Base-by-base conservation (phyloP, 2,329 filamentous ascomycete genomes). In the Pyricularia sp. region DNA sequence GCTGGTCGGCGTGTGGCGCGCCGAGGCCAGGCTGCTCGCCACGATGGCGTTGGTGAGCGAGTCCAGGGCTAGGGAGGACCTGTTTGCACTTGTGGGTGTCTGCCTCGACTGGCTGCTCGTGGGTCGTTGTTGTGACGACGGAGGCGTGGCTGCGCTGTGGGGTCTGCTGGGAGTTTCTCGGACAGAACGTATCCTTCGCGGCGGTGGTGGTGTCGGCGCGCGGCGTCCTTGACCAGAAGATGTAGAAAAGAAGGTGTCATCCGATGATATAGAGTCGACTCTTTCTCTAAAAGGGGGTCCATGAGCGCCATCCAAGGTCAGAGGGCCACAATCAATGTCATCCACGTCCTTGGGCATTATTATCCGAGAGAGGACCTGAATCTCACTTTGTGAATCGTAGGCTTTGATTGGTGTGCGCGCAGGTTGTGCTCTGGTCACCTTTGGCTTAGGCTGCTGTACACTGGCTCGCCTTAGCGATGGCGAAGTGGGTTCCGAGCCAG, bases 1-100 rank as follows among this genome's bases (percentile, higher is more conserved):
- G 76, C 82, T 68, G 76, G 81, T 65, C 36, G 58, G 30, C n/a
- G 59, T 20, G 68, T 79, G 80, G 71, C 88, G 86, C 2, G 88
- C 83, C 0, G 90, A 87, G 5, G 92, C 92, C 0, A 94, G 81
- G 28, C 89, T 91, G 1, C 90, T 88, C 2, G 91, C 91, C 73
- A 94, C 85, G 69, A 94, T 92, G 71, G 92, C 92, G 73, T 87
- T 87, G 14, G 90, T 88, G 9, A 94, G 84, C 0, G 88, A 88
- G 70, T 89, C 85, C 11, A 92, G 82, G 0, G 85, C 84, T 36
- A 66, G 25, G 65, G 12, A 9, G 23, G 65, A 31, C 23, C 65
- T 50, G 36, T n/a, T 55, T 14, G 23, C 33, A 58, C 20, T 20
- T 25, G 25, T 26, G 58, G 58, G 58, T 3, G 58, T 25, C 23